Base-by-base conservation (phyloP, 805 yeast species). In the Clavispora asparagi region DNA sequence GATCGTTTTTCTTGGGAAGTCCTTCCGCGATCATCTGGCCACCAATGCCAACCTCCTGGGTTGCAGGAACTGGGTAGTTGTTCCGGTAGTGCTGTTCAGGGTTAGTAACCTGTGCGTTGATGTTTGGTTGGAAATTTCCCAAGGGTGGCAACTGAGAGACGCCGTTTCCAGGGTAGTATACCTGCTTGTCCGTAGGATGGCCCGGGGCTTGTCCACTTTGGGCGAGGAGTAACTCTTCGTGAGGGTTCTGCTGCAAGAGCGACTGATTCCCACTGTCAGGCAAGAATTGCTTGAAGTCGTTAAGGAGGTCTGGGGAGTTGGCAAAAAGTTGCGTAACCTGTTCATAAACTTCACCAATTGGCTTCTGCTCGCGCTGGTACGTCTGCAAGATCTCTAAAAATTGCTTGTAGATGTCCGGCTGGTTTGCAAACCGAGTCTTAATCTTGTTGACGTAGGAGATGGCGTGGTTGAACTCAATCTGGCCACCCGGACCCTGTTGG, bases 401-500 rank as follows among this genome's bases (percentile, higher is more conserved):
- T 57, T 84, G 90, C 68, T 94, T 94, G 73, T 94, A 94, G 47
- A 91, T 89, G 59, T 92, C 97, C 0, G 99, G 99, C 64, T 91
- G 96, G 59, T 83, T 79, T 17, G 95, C 86, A 64, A 90, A 94
- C 51, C 98, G 79, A 46, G 90, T 91, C 64, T 95, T 95, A 62
- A 94, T 94, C 68, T 91, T 90, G 71, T 94, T 94, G 49, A 94
- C 99, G 60, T 94, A 94, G 56, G 85, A 85, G 52, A 94, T 94
- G 16, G 99, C 99, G 64, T 94, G 97, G 63, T 92, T 91, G 73
- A 94, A 92, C 68, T 94, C 98, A 14, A 90, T 92, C 41, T 95
- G 97, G 2, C 80, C 77, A 8, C 82, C 73, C 59, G 48, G 38
- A 5, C 46, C 48, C 17, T 46, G 57, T 25, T 48, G 61, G 31